phyloP scores from a whole-genome alignment of 139 green algal species.

The Coelastrella sp. region DNA sequence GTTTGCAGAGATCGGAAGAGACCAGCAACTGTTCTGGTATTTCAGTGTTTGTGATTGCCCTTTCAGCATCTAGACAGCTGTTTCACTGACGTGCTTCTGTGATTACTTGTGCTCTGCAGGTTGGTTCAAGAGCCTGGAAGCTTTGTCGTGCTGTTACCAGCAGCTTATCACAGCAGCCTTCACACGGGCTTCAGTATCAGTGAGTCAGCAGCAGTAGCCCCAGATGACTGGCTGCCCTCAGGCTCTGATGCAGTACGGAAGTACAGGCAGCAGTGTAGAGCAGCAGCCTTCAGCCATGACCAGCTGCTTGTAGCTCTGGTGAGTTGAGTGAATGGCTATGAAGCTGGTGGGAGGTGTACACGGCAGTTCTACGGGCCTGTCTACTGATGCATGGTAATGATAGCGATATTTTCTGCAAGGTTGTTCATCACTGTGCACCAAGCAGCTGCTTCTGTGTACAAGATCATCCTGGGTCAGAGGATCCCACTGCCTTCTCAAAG shows the following conservation, averaged over 20 bases:
- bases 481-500: no score
- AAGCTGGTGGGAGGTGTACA: no score
- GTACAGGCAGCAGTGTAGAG: slow-evolving; percentile 57
- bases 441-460: no score
- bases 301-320: slow-evolving; percentile 40
- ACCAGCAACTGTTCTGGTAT: not conserved
- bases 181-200: slow-evolving; percentile 84
- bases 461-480: no score
- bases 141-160: slow-evolving; percentile 90
- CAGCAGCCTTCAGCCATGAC: slow-evolving; percentile 1
- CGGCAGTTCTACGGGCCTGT: not conserved
- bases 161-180: slow-evolving; percentile 83
- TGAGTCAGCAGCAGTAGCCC: slow-evolving; percentile 91
- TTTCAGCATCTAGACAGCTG: not conserved
- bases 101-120: slow-evolving; percentile 24
- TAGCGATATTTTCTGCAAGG: not conserved
- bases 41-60: not conserved
- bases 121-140: slow-evolving; percentile 81
- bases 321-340: not conserved
- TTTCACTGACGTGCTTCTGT: not conserved
- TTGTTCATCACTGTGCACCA: not conserved
- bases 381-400: not conserved
- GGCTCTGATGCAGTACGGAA: slow-evolving; percentile 70
- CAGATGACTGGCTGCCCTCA: slow-evolving; percentile 86
- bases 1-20: not conserved